Evolutionary conservation across 23 red algal species (phyloP), one percentile per base, ranked within the genome.

Genomic region (Gracilaria domingensis): DNA sequence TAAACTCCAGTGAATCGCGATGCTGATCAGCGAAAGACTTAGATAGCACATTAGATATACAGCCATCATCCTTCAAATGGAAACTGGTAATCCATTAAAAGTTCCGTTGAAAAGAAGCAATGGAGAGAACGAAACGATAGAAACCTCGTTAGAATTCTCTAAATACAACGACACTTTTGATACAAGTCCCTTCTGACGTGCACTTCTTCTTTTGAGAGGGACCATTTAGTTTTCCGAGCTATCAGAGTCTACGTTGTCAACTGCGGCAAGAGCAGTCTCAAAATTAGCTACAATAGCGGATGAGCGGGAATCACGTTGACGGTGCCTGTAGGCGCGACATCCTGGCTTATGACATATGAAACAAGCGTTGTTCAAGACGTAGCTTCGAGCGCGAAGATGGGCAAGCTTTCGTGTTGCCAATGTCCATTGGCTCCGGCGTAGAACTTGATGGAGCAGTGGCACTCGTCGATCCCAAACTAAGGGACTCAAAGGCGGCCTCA

Each of bases 1-100:
- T 0, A 21, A 85, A 23, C 11, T 0, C 38, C 23, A 85, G 69
- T 25, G 13, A 0, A 48, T 64, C 45, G 20, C 81, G 17, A 69
- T 85, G 28, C 26, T 8, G 21, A 0, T 85, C 60, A 26, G 37
- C 6, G 32, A 85, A 85, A 32, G 28, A 55, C 2, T n/a, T 18
- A 7, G 55, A 84, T 65, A 84, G 30, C 80, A 84, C 45, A 47
- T 84, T 84, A 45, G 54, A 60, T 21, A 14, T 64, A 61, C 49
- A 65, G 0, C 42, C 80, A 39, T 84, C 80, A 61, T 84, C 59
- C 0, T 84, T 84, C 12, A 84, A 53, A 84, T 61, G 23, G 12
- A 24, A 14, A 24, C 29, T 3, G 69, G 69, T 12, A 33, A 16
- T 3, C 23, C 24, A 48, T 30, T 13, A 21, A 75, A 75, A n/a